phyloP scores from a whole-genome alignment of 208 protist species.

The Trypanosoma boissoni region DNA sequence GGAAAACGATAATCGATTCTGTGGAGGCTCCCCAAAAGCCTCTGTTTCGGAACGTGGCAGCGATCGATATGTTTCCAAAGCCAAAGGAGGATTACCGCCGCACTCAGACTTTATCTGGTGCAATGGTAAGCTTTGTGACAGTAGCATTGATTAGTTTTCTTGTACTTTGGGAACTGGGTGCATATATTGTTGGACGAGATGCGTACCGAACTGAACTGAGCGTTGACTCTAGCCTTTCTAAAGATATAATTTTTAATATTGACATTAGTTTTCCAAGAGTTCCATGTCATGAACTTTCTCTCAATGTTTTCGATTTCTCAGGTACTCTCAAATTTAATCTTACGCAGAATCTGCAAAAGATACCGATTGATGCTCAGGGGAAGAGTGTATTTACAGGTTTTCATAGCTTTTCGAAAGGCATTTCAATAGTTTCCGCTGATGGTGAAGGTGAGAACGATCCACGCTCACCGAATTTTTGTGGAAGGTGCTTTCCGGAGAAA shows the following conservation, averaged over 20 bases:
- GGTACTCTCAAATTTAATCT: conserved; percentile 54
- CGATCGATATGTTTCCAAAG: conserved; percentile 61
- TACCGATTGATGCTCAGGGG: conserved; percentile 29
- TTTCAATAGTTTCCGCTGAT: neutral
- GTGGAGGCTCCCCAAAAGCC: conserved; percentile 12
- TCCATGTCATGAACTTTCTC: conserved; percentile 58
- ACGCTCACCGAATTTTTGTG: conserved; percentile 25
- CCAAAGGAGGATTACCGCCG: conserved; percentile 62
- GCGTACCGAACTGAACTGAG: conserved; percentile 62
- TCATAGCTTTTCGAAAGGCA: conserved; percentile 10
- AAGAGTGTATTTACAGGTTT: conserved; percentile 28
- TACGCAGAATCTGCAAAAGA: conserved; percentile 55
- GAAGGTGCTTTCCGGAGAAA: conserved; percentile 34
- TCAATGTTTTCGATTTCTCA: conserved; percentile 68
- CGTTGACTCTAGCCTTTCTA: conserved; percentile 42
- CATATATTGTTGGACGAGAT: conserved; percentile 48
- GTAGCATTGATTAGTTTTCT: conserved; percentile 42
- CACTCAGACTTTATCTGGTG: conserved; percentile 46
- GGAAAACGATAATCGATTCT: conserved; percentile 13
- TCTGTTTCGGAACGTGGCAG: conserved; percentile 33
- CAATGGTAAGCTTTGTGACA: conserved; percentile 43
- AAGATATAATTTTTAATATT: conserved; percentile 66
- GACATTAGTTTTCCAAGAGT: conserved; percentile 74
- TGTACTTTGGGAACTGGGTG: conserved; percentile 46
- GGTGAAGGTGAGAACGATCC: conserved; percentile 17